These are phyloP conservation scores for Saccharum hybrid DNA, from an alignment of 202 grass and related monocot genomes.

Conservation along the genomic window DNA sequence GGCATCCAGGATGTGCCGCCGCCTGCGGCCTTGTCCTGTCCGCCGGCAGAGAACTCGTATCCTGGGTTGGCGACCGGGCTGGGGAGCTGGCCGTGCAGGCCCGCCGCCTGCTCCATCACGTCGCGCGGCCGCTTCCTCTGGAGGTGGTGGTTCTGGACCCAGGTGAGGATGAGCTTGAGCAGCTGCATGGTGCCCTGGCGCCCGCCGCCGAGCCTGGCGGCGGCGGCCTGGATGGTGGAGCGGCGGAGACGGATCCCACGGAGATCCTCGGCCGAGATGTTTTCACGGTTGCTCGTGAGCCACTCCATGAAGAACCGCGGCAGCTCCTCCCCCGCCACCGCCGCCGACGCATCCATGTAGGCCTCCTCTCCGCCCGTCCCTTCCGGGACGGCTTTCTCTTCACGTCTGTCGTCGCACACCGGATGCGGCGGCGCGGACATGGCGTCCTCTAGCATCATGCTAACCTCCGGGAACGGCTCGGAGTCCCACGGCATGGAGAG, in stretches of 20 bases:
- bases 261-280: conserved; percentile 88
- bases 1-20: conserved; percentile 57
- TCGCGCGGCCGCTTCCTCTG: conserved; percentile 61
- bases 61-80: conserved; percentile 50
- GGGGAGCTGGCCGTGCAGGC: conserved; percentile 19
- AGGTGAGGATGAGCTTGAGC: conserved; percentile 89
- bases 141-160: conserved; percentile 91
- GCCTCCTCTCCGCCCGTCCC: neutral
- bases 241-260: conserved; percentile 81
- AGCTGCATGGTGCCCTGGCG: conserved; percentile 75
- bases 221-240: conserved; percentile 80
- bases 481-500: conserved; percentile 79
- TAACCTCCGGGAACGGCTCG: conserved; percentile 53
- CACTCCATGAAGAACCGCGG: conserved; percentile 88
- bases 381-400: conserved; percentile 26
- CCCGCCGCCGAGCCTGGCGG: conserved; percentile 67
- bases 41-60: conserved; percentile 48
- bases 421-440: conserved; percentile 33
- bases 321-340: conserved; percentile 63
- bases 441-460: conserved; percentile 58
- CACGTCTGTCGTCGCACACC: neutral
- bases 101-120: conserved; percentile 28
- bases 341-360: conserved; percentile 28
- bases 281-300: conserved; percentile 83
- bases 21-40: conserved; percentile 18